Conservation (phyloP, 2,329 filamentous ascomycete genomes). For the Penicillium expansum region DNA sequence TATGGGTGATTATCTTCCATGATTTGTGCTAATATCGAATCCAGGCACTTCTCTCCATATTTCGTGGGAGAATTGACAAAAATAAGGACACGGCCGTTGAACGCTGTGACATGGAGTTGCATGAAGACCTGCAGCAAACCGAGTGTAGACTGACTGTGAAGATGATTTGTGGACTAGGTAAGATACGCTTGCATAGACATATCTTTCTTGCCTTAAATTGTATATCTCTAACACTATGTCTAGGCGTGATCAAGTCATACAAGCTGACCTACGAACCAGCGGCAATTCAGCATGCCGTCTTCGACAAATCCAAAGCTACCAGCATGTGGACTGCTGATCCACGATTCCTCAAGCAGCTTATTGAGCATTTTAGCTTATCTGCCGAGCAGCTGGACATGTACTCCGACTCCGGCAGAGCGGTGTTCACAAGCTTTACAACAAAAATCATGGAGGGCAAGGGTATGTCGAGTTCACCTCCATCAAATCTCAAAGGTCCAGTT, state of each 20-base stretch:
- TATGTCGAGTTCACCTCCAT: slow-evolving; percentile 20
- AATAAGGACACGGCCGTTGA: slow-evolving; percentile 61
- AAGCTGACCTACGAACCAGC: slow-evolving; percentile 62
- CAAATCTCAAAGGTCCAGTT: background rate
- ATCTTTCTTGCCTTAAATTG: background rate
- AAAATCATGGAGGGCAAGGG: slow-evolving; percentile 62
- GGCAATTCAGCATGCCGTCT: slow-evolving; percentile 62
- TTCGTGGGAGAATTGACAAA: slow-evolving; percentile 58
- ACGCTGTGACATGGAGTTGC: slow-evolving; percentile 59
- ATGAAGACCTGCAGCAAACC: slow-evolving; percentile 54
- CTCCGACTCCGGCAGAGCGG: slow-evolving; percentile 55
- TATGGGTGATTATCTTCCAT: background rate
- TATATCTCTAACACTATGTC: slow-evolving; percentile 6
- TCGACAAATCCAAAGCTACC: slow-evolving; percentile 55
- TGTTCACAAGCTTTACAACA: slow-evolving; percentile 66
- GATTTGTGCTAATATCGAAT: slow-evolving; percentile 5
- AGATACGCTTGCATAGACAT: background rate
- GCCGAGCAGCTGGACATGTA: slow-evolving; percentile 64
- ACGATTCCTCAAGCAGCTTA: slow-evolving; percentile 57
- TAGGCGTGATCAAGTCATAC: slow-evolving; percentile 63
- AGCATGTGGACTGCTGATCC: slow-evolving; percentile 61
- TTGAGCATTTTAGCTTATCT: slow-evolving; percentile 63
- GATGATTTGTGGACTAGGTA: slow-evolving; percentile 61
- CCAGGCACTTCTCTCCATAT: slow-evolving; percentile 59
- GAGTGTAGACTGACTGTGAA: slow-evolving; percentile 61